phyloP scores from a whole-genome alignment of 192 early-diverging fungal species.

The Diversispora eburnea region DNA sequence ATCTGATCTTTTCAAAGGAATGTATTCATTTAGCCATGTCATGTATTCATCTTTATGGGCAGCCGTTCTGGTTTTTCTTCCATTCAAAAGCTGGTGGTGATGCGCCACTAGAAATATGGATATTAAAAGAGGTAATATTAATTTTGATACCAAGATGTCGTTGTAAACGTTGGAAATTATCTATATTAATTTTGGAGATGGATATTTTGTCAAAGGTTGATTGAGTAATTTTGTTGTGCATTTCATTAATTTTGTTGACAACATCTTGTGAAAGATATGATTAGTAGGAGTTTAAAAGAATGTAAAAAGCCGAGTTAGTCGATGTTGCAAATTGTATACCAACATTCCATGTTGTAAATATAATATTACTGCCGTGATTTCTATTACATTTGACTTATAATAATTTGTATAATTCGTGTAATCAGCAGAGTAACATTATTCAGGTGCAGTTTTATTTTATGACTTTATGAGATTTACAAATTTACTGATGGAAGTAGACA shows the following conservation, averaged over 20 bases:
- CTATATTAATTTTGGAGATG: conserved; percentile 20
- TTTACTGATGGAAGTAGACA: too few species aligned
- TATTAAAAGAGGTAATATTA: neutral
- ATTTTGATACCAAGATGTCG: conserved; percentile 2
- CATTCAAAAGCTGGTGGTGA: conserved; percentile 20
- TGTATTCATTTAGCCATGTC: conserved; percentile 10
- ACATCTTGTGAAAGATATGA: conserved; percentile 6
- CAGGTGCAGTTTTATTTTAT: too few species aligned
- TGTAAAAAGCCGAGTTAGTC: too few species aligned
- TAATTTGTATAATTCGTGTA: too few species aligned
- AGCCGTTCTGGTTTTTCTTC: neutral
- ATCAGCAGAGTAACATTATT: too few species aligned
- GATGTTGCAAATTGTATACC: too few species aligned
- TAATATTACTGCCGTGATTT: too few species aligned
- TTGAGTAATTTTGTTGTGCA: conserved; percentile 14
- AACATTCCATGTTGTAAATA: too few species aligned
- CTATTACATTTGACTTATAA: too few species aligned
- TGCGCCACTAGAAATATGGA: neutral
- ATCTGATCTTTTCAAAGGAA: conserved; percentile 2
- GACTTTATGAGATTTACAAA: too few species aligned
- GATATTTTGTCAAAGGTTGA: conserved; percentile 24
- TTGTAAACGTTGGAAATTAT: conserved; percentile 9
- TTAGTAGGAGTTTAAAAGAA: neutral
- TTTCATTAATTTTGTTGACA: conserved; percentile 11
- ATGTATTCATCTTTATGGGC: conserved; percentile 18